These are phyloP conservation scores for Mycena amicta DNA, from an alignment of 768 basidiomycete species.

Conservation along the genomic window DNA sequence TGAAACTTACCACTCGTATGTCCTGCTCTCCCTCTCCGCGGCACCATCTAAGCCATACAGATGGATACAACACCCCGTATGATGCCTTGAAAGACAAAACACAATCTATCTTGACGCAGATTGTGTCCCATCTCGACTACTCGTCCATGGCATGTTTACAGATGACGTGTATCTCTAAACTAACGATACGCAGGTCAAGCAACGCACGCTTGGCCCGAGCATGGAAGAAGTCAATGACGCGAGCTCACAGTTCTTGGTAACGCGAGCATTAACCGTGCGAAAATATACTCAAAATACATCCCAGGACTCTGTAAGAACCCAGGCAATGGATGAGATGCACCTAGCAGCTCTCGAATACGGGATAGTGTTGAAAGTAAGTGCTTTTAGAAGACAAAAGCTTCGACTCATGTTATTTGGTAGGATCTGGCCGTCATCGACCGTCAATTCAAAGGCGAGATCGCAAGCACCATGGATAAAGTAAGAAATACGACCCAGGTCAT, in stretches of 20 bases:
- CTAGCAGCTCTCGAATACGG: slow-evolving; percentile 83
- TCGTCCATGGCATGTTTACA: slow-evolving; percentile 42
- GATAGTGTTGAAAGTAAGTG: slow-evolving; percentile 61
- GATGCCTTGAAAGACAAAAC: slow-evolving; percentile 63
- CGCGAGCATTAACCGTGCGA: background rate
- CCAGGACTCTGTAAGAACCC: slow-evolving; percentile 72
- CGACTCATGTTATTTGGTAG: slow-evolving; percentile 1
- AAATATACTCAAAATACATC: background rate
- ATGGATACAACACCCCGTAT: slow-evolving; percentile 81
- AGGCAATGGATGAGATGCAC: slow-evolving; percentile 88
- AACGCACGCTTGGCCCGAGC: slow-evolving; percentile 76
- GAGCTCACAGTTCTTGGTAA: slow-evolving; percentile 68
- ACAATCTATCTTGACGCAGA: slow-evolving; percentile 84
- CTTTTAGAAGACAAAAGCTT: background rate
- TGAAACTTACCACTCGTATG: slow-evolving; percentile 65
- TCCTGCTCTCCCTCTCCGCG: background rate
- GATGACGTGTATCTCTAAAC: background rate
- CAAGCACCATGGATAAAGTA: slow-evolving; percentile 81
- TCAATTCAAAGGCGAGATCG: slow-evolving; percentile 86
- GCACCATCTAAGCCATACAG: background rate
- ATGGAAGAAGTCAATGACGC: slow-evolving; percentile 70
- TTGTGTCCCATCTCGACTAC: slow-evolving; percentile 72
- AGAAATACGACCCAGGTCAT: no score
- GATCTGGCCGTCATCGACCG: slow-evolving; percentile 87
- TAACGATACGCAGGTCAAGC: slow-evolving; percentile 59